phyloP scores from a whole-genome alignment of 106 monocot species.

The Xerophyta viscosa region DNA sequence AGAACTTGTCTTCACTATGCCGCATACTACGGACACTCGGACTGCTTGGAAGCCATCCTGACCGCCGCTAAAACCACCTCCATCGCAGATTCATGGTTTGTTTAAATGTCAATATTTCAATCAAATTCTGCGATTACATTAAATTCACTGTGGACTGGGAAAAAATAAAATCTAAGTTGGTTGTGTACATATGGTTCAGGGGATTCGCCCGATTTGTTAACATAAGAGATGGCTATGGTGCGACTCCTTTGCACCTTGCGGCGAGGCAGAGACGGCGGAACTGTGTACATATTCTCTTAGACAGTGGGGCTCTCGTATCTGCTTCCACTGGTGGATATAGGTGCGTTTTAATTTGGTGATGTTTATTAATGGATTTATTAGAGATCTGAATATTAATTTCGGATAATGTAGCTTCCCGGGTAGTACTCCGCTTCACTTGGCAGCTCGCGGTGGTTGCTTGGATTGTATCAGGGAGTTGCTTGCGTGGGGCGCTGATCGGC shows the following conservation, averaged over 20 bases:
- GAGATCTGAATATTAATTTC: no score
- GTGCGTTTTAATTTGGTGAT: conserved; percentile 13
- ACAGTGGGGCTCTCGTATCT: conserved; percentile 76
- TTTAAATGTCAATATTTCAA: no score
- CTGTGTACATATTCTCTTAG: conserved; percentile 59
- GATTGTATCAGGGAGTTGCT: conserved; percentile 34
- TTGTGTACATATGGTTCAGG: no score
- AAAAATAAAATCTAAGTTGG: no score
- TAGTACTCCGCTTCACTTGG: conserved; percentile 28
- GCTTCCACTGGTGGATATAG: conserved; percentile 59
- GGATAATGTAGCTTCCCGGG: conserved; percentile 15
- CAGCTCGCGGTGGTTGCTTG: no score
- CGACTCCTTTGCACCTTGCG: conserved; percentile 84
- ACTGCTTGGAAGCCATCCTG: conserved; percentile 75
- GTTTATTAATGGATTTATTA: no score
- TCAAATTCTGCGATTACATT: no score
- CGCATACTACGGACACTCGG: conserved; percentile 73
- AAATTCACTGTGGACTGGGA: no score
- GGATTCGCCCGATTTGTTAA: conserved; percentile 90
- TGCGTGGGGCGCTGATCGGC: conserved; percentile 38
- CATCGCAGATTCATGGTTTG: conserved; percentile 69
- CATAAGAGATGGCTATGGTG: conserved; percentile 70
- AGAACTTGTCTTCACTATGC: conserved; percentile 90
- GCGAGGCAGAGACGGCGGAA: conserved; percentile 52
- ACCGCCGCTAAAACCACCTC: conserved; percentile 47